Evolutionary conservation across 768 basidiomycete genomes (phyloP), one percentile per base, ranked within the genome.

Genomic region (Suillus weaverae): DNA sequence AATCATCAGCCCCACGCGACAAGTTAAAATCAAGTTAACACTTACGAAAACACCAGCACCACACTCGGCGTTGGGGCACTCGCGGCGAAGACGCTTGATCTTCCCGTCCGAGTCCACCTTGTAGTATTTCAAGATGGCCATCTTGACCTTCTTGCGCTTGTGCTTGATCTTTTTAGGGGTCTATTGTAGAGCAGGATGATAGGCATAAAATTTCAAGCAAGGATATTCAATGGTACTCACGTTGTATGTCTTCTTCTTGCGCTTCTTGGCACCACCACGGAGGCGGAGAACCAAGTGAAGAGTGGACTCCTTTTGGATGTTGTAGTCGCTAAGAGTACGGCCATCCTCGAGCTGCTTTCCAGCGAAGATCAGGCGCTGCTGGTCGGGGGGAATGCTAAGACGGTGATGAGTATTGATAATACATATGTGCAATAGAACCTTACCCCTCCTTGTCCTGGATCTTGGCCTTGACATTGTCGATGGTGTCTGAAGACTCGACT

Each of bases 121-220:
- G 86, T 98, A 99, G 87, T 97, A 99, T 83, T 99, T 99, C 80
- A 99, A 85, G 83, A 99, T 97, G 75, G 95, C 83, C 95, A 99
- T 98, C 91, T 98, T 99, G 85, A 97, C 94, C 86, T 98, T 97
- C 88, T 99, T 98, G 81, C 92, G 90, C 89, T 97, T 97, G 86
- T 97, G 96, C 90, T 97, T 99, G 88, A 97, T 89, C 87, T 98
- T 98, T 88, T 97, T 97, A 80, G 95, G 95, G 74, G 95, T 97
- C 91, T 92, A 71, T 35, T 66, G 18, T 33, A 35, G 4, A n/a
- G 54, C 16, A 35, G 36, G 51, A 51, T 46, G 33, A 51, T 48
- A 18, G 64, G 16, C 43, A 71, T 44, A 69, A 44, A 36, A 66
- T 62, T 26, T 60, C 26, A 35, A 55, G n/a, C 41, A 38, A 39